phyloP scores from a whole-genome alignment of 768 basidiomycete genomes.

The Trichaptum fuscoviolaceum region DNA sequence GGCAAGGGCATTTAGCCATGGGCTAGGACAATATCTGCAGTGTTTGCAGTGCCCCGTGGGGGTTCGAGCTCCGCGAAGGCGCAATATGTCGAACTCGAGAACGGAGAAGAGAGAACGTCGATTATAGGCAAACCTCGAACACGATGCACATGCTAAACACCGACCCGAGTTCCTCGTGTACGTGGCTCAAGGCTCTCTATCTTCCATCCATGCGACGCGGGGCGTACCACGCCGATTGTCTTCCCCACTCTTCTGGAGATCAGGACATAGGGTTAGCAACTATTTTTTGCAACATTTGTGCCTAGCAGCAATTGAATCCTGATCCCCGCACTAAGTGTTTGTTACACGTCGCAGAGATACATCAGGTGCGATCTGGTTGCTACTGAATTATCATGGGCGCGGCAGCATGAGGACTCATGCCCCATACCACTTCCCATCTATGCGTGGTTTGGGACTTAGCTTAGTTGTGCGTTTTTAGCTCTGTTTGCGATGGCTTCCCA shows the following conservation, averaged over 20 bases:
- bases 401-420: not conserved
- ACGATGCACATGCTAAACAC: not conserved
- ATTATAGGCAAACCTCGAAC: not conserved
- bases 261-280: not conserved
- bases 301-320: not conserved
- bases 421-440: not conserved
- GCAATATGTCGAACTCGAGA: not conserved
- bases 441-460: not conserved
- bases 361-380: not conserved
- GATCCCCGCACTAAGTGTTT: not conserved
- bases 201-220: not conserved
- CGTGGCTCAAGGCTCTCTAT: not conserved
- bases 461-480: not conserved
- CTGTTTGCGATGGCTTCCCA: not conserved
- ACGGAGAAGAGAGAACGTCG: not conserved
- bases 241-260: not conserved
- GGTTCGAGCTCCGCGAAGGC: not conserved
- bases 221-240: not conserved
- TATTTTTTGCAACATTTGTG: not conserved
- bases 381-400: not conserved
- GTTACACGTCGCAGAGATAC: not conserved
- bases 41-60: no score
- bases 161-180: not conserved
- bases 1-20: no score
- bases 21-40: no score